Evolutionary conservation across 2,329 filamentous ascomycete genomes (phyloP), one percentile per base, ranked within the genome.

Genomic region (Penicillium brevicompactum): DNA sequence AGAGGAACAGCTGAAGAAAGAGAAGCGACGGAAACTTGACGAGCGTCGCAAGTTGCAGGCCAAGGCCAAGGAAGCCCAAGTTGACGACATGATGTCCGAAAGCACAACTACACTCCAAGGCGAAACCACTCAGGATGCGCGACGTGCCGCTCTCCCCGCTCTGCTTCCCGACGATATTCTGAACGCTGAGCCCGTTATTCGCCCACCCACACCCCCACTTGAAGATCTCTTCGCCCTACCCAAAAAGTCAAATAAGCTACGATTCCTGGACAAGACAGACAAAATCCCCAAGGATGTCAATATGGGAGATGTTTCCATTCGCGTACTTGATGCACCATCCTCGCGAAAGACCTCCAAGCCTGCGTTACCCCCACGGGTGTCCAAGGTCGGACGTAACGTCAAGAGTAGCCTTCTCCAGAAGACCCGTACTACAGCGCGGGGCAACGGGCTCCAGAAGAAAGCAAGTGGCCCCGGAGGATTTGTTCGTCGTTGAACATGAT

Each of bases 121-220:
- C 34, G 73, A 69, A 21, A 69, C 59, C 27, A 70, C 68, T 31
- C 70, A 74, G 55, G 71, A 74, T 49, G 54, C 70, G 59, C 65
- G 70, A 64, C 67, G 67, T 58, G 69, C 62, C 10, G 65, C 68
- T n/a, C 73, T 83, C 11, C 81, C 81, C 5, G 75, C 74, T 38
- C 73, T 83, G 21, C 76, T 84, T 32, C 81, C 81, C 5, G 76
- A 78, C 49, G 78, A 80, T 22, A 76, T 84, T 41, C 67, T 84
- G 46, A 78, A 78, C 48, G 74, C 76, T 13, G 75, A 77, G 24
- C 78, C 78, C 21, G 70, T 73, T 30, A 65, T 67, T 9, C 73
- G 78, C 22, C 75, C 78, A 5, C 77, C 76, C 2, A 80, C 77
- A 1, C 78, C 77, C 4, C 77, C 78, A 1, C 68, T 68, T 3